Base-by-base conservation (phyloP, 2,329 filamentous ascomycete species). In the Xylariaceae sp. region DNA sequence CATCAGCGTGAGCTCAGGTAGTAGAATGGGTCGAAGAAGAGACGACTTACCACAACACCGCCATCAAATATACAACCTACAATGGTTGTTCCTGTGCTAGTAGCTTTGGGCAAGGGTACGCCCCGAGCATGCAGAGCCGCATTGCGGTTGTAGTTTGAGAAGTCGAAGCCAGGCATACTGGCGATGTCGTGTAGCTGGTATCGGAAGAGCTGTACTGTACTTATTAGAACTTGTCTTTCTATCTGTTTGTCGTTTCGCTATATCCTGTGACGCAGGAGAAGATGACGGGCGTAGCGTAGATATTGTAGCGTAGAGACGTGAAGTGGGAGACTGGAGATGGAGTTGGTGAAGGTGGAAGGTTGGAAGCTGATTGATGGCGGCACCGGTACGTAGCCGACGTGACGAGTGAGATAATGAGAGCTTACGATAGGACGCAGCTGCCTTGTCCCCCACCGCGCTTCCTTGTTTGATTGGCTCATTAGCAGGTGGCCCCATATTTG, bases 101-200 rank as follows among this genome's bases (percentile, higher is more conserved):
- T 99, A 64, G 94, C 94, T 80, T 97, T 97, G 71, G 95, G 94
- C 62, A 97, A 82, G 63, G 94, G 94, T 55, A 97, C 88, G 69
- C 95, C 95, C 77, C 88, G 87, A 70, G 93, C 91, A 76, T 97
- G 93, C 69, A 99, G 86, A 66, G 93, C 93, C 75, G 89, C 86
- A 85, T 99, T 99, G 82, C 94, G 91, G 85, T 96, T 96, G 86
- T 97, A 94, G 84, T 99, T 99, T 77, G 92, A 95, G 84, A 99
- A 99, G 81, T 97, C 92, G 84, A 97, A 96, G 80, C 92, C 92
- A 71, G 90, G 88, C 94, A 99, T 99, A 71, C 73, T 87, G 78
- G 68, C 63, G 55, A 50, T 8, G 6, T 58, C 18, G 35, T 45
- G 45, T 50, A 18, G 51, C 10, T 18, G 49, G 9, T 53, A 37